Conservation (phyloP, 2,329 filamentous ascomycete species). For the Bretziella fagacearum region DNA sequence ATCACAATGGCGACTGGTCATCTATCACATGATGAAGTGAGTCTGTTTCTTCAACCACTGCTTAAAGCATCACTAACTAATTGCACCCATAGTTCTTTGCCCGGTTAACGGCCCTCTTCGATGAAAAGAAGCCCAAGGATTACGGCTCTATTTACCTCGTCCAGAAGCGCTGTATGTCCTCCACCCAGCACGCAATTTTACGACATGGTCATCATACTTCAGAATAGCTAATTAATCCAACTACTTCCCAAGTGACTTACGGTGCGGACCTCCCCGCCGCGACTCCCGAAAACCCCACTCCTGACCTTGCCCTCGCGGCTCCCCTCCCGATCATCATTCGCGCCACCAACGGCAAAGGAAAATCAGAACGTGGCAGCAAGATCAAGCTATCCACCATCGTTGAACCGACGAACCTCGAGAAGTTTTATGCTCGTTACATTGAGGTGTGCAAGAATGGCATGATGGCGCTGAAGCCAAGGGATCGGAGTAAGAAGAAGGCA, state of each 20-base stretch:
- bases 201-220: not conserved
- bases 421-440: constrained; percentile 71
- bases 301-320: constrained; percentile 40
- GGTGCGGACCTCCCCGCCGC: constrained; percentile 26
- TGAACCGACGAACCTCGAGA: constrained; percentile 54
- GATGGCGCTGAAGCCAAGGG: constrained; percentile 77
- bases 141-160: constrained; percentile 59
- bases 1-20: constrained; percentile 20
- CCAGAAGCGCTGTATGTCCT: constrained; percentile 52
- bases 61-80: not conserved
- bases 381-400: constrained; percentile 75
- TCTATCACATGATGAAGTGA: constrained; percentile 45
- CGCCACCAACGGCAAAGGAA: constrained; percentile 63
- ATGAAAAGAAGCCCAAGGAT: constrained; percentile 46
- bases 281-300: constrained; percentile 33
- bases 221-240: not conserved
- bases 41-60: not conserved
- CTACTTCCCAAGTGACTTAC: constrained; percentile 25
- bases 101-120: constrained; percentile 39
- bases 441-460: constrained; percentile 84
- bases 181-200: not conserved
- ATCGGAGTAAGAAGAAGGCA: constrained; percentile 72
- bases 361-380: constrained; percentile 37
- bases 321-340: constrained; percentile 63
- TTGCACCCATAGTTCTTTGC: constrained; percentile 5